Evolutionary conservation across 352 stramenopile genomes (phyloP).

Genomic region (Phytophthora agathidicida): DNA sequence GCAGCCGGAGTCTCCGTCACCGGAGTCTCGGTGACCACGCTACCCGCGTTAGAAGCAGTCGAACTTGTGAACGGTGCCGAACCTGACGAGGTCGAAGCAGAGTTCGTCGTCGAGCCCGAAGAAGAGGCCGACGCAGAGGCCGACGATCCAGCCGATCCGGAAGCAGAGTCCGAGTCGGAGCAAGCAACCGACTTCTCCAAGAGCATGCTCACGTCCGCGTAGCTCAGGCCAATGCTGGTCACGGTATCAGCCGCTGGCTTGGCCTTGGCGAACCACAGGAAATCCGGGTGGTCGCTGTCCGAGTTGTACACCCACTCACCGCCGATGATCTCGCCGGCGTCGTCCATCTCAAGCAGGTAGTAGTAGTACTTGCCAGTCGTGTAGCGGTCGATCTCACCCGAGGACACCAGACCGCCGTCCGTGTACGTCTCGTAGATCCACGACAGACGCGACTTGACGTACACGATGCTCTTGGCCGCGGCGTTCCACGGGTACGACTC

Average conservation of each 20-base stretch:
- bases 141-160: conserved; percentile 14
- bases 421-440: conserved; percentile 51
- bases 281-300: conserved; percentile 41
- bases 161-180: conserved; percentile 15
- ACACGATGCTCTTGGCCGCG: conserved; percentile 45
- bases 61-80: conserved; percentile 3
- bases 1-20: background rate
- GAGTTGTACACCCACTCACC: conserved; percentile 52
- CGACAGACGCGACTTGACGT: conserved; percentile 45
- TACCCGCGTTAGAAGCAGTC: conserved; percentile 13
- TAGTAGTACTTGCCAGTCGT: conserved; percentile 37
- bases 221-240: conserved; percentile 29
- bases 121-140: conserved; percentile 4
- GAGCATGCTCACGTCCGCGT: conserved; percentile 34
- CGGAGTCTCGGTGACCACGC: background rate
- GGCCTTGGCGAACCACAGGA: conserved; percentile 40
- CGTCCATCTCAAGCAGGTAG: conserved; percentile 53
- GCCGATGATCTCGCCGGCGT: conserved; percentile 39
- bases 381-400: conserved; percentile 24
- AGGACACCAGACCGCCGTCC: conserved; percentile 41
- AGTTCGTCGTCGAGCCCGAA: background rate
- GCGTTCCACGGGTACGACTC: conserved; percentile 61
- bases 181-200: conserved; percentile 31
- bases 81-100: conserved; percentile 1
- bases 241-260: conserved; percentile 32